These are phyloP conservation scores for Aspergillus egyptiacus DNA, from an alignment of 495 filamentous ascomycete species.

Conservation along the genomic window DNA sequence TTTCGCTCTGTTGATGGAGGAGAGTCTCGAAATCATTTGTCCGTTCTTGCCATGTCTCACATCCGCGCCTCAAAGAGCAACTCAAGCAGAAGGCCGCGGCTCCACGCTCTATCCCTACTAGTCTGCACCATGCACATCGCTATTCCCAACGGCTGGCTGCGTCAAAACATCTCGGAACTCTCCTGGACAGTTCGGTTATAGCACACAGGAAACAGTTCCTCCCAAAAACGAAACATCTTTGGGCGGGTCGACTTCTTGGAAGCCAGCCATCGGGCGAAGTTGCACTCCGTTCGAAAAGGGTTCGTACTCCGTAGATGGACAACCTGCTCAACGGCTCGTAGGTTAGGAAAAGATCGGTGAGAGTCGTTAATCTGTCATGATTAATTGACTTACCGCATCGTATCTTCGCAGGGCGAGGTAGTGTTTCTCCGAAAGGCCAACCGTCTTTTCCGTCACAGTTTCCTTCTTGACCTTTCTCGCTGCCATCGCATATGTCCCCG, in stretches of 20 bases:
- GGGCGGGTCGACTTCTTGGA: slow-evolving; percentile 20
- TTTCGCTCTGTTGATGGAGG: slow-evolving; percentile 2
- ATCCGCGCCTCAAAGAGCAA: slow-evolving; percentile 5
- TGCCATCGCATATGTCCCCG: slow-evolving; percentile 24
- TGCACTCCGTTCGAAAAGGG: slow-evolving; percentile 27
- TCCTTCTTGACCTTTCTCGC: slow-evolving; percentile 22
- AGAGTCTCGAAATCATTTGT: slow-evolving; percentile 3
- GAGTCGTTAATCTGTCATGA: background rate
- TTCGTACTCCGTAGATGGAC: slow-evolving; percentile 30
- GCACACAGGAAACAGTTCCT: slow-evolving; percentile 33
- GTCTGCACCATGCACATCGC: background rate
- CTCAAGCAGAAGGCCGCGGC: background rate
- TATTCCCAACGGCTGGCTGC: background rate
- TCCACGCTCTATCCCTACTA: background rate
- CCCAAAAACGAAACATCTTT: slow-evolving; percentile 31
- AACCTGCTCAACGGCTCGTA: slow-evolving; percentile 17
- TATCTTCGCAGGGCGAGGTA: slow-evolving; percentile 30
- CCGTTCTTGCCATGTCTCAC: slow-evolving; percentile 12
- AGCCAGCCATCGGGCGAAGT: slow-evolving; percentile 34
- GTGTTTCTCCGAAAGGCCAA: slow-evolving; percentile 27
- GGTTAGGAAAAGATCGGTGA: slow-evolving; percentile 10
- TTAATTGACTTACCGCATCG: slow-evolving; percentile 22
- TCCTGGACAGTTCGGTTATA: slow-evolving; percentile 29
- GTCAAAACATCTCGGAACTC: slow-evolving; percentile 22
- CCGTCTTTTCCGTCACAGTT: slow-evolving; percentile 16